phyloP scores from a whole-genome alignment of 2,329 filamentous ascomycete species.

The Aspergillus proliferans region DNA sequence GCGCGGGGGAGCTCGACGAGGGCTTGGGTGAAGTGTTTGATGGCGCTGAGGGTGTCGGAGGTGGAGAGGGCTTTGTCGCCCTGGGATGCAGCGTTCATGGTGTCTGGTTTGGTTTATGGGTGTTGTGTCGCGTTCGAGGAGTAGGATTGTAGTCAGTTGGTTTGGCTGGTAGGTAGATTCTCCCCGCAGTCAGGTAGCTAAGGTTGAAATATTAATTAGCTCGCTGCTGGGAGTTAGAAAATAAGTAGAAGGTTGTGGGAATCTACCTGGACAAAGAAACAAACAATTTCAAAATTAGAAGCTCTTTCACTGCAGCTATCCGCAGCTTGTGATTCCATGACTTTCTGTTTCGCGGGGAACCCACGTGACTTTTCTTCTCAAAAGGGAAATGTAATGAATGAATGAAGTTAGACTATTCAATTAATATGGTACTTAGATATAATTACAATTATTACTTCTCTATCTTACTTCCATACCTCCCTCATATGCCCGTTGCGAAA shows the following conservation, averaged over 20 bases:
- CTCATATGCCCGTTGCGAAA: not conserved
- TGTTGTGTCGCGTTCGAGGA: not conserved
- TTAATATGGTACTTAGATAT: not conserved
- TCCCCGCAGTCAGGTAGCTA: not conserved
- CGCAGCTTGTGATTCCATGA: slow-evolving; percentile 7
- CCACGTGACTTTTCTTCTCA: slow-evolving; percentile 4
- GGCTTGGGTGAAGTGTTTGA: slow-evolving; percentile 62
- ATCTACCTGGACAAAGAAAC: not conserved
- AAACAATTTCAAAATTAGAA: not conserved
- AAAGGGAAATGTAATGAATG: not conserved
- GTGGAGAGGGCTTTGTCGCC: slow-evolving; percentile 58
- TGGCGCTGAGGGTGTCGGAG: slow-evolving; percentile 61
- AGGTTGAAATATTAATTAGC: too few relatives aligned
- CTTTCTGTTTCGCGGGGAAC: slow-evolving; percentile 10
- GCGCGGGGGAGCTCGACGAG: slow-evolving; percentile 58
- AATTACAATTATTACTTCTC: not conserved
- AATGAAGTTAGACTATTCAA: not conserved
- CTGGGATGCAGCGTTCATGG: slow-evolving; percentile 49
- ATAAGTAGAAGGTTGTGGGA: not conserved
- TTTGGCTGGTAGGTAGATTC: not conserved
- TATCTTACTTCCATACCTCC: too few relatives aligned
- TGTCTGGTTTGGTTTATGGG: not conserved
- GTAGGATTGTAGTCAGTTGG: not conserved
- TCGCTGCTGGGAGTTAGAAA: not conserved
- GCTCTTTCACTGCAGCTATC: not conserved